phyloP scores from a whole-genome alignment of 192 early-diverging fungal species.

The Backusella tarrabulga region DNA sequence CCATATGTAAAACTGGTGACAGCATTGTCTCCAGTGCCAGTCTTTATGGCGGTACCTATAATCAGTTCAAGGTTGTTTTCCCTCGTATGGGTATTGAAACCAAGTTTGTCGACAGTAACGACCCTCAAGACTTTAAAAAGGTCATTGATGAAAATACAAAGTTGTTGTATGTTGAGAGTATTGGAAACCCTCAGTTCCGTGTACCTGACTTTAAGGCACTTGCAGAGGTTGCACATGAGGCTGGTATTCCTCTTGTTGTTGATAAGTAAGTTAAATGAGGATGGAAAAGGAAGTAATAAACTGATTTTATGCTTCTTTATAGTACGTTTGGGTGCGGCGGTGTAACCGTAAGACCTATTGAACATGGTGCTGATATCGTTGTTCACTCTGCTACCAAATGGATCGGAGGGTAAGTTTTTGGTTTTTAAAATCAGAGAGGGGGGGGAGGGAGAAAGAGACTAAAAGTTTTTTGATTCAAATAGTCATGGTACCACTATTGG shows the following conservation, averaged over 20 bases:
- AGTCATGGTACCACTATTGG: conserved; percentile 92
- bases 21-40: conserved; percentile 84
- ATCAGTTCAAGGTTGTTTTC: conserved; percentile 84
- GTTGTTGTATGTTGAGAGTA: conserved; percentile 87
- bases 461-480: conserved; percentile 33
- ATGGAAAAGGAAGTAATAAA: not conserved
- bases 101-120: conserved; percentile 73
- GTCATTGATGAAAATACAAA: conserved; percentile 90
- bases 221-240: conserved; percentile 74
- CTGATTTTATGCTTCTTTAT: not conserved
- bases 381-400: conserved; percentile 94
- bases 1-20: conserved; percentile 75
- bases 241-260: conserved; percentile 88
- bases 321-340: conserved; percentile 91
- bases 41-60: conserved; percentile 78
- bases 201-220: conserved; percentile 86
- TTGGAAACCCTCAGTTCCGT: conserved; percentile 90
- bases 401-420: conserved; percentile 53
- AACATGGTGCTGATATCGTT: conserved; percentile 95
- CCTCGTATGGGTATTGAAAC: conserved; percentile 83
- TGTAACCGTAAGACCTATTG: conserved; percentile 80
- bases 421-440: too few species aligned
- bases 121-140: conserved; percentile 68
- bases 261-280: conserved; percentile 61
- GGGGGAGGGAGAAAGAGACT: not conserved